Evolutionary conservation across 106 monocot species (phyloP).

Genomic region (Cymbidium sinense): DNA sequence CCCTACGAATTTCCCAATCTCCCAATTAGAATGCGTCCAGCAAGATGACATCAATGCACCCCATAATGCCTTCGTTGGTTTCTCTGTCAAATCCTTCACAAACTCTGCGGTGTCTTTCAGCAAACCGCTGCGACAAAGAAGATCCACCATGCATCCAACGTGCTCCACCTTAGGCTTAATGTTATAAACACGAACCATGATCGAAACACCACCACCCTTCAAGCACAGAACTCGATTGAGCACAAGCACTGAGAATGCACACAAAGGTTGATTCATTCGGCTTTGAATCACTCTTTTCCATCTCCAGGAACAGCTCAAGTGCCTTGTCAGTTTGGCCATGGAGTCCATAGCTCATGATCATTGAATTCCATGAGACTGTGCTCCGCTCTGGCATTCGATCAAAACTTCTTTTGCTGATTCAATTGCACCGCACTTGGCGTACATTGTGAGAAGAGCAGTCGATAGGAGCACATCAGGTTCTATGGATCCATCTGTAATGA

Average conservation of each 20-base stretch:
- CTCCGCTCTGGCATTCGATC: conserved; percentile 43
- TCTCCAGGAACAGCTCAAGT: conserved; percentile 49
- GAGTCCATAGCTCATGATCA: conserved; percentile 63
- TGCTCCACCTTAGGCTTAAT: conserved; percentile 57
- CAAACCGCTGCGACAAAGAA: conserved; percentile 60
- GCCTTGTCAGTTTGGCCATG: conserved; percentile 44
- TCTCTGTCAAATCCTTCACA: conserved; percentile 9
- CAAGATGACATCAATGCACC: conserved; percentile 51
- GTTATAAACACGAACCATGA: conserved; percentile 38
- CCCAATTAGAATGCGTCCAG: conserved; percentile 23
- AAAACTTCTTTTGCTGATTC: conserved; percentile 32
- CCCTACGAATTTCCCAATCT: conserved; percentile 50
- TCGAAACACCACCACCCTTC: conserved; percentile 76
- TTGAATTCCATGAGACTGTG: conserved; percentile 56
- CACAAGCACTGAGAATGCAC: conserved; percentile 56
- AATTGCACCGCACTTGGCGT: conserved; percentile 67
- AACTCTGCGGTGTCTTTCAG: conserved; percentile 30
- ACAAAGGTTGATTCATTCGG: conserved; percentile 63
- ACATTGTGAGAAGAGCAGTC: conserved; percentile 69
- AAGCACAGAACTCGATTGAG: conserved; percentile 40
- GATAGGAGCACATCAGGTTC: conserved; percentile 46
- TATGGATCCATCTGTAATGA: conserved; percentile 15
- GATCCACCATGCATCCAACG: conserved; percentile 69
- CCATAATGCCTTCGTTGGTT: conserved; percentile 21
- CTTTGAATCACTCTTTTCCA: conserved; percentile 38